Conservation (phyloP, 768 basidiomycete genomes). For the Podaxis sp. region DNA sequence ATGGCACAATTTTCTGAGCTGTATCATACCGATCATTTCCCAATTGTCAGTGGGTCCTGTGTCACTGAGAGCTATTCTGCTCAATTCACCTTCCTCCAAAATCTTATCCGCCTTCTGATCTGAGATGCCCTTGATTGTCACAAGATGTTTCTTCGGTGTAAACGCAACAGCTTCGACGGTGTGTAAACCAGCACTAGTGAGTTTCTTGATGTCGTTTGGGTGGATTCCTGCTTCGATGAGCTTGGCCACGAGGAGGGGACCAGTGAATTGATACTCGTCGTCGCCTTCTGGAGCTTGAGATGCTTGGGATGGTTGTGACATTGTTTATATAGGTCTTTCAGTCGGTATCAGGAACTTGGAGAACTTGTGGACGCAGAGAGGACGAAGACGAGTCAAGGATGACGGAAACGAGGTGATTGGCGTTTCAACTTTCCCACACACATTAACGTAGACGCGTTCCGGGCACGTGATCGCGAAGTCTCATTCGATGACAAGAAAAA, state of each 20-base stretch:
- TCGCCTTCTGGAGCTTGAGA: slow-evolving; percentile 44
- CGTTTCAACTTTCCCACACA: slow-evolving; percentile 23
- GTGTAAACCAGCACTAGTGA: slow-evolving; percentile 86
- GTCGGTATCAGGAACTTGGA: neutral
- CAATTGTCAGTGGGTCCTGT: neutral
- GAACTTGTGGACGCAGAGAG: neutral
- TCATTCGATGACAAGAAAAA: neutral
- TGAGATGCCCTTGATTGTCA: slow-evolving; percentile 93
- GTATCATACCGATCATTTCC: neutral
- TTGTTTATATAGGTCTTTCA: slow-evolving; percentile 21
- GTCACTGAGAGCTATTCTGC: slow-evolving; percentile 7
- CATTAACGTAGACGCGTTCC: slow-evolving; percentile 27
- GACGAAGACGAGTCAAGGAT: slow-evolving; percentile 11
- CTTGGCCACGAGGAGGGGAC: slow-evolving; percentile 83
- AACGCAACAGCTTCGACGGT: slow-evolving; percentile 96
- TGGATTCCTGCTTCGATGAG: slow-evolving; percentile 87
- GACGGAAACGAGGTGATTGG: slow-evolving; percentile 9
- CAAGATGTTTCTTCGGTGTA: slow-evolving; percentile 90
- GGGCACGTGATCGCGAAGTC: slow-evolving; percentile 26
- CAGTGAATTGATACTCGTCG: slow-evolving; percentile 62
- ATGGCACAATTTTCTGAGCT: slow-evolving; percentile 95
- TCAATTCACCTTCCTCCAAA: slow-evolving; percentile 72
- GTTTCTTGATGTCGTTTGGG: slow-evolving; percentile 91
- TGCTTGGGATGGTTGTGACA: slow-evolving; percentile 57
- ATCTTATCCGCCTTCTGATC: slow-evolving; percentile 98